phyloP scores from a whole-genome alignment of 352 stramenopile species.

The Phytophthora idaei region DNA sequence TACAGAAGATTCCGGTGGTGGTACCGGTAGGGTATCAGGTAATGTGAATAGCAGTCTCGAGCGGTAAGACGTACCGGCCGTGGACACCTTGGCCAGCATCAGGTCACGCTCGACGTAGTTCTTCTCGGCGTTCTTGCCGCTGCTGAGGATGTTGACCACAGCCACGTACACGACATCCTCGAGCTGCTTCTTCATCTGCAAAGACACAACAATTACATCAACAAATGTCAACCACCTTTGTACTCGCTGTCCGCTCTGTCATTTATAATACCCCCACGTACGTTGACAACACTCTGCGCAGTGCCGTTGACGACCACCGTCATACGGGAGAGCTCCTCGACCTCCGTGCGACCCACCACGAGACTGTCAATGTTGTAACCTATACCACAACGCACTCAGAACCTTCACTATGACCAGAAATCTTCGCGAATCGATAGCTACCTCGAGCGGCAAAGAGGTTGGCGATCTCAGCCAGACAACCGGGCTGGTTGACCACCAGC shows the following conservation, averaged over 20 bases:
- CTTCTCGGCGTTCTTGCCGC: conserved; percentile 61
- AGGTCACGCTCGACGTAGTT: conserved; percentile 89
- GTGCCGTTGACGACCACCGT: conserved; percentile 86
- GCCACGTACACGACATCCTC: conserved; percentile 89
- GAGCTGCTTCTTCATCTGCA: conserved; percentile 88
- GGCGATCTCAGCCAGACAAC: conserved; percentile 86
- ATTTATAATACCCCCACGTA: conserved; percentile 25
- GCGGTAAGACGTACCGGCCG: conserved; percentile 53
- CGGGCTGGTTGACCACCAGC: conserved; percentile 85
- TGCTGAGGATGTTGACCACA: conserved; percentile 87
- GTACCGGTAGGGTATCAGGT: background rate
- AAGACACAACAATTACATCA: conserved; percentile 6
- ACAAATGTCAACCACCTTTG: conserved; percentile 3
- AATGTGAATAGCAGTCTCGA: background rate
- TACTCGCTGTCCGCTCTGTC: background rate
- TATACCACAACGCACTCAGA: conserved; percentile 25
- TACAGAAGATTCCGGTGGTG: conserved; percentile 10
- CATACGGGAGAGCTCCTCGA: conserved; percentile 87
- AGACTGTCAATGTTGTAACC: conserved; percentile 91
- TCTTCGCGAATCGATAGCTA: conserved; percentile 21
- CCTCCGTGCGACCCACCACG: conserved; percentile 85
- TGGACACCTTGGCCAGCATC: conserved; percentile 89
- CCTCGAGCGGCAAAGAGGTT: conserved; percentile 84
- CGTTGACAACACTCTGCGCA: conserved; percentile 79
- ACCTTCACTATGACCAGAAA: background rate